These are phyloP conservation scores for Euphorbia tirucalli DNA, from an alignment of 345 rosid genomes.

Conservation along the genomic window DNA sequence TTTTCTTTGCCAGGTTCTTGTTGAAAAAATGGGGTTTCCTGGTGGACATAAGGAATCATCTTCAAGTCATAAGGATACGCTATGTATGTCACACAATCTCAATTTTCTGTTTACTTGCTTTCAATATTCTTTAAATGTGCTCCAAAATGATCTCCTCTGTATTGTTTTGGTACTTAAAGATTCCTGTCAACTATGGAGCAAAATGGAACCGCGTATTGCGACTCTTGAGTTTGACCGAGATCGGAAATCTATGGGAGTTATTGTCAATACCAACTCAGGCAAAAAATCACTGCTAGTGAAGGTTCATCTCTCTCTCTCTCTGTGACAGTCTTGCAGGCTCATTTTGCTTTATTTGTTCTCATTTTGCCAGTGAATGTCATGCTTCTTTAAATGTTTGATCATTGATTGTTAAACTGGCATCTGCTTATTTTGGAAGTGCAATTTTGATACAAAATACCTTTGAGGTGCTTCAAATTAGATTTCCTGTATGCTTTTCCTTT, in stretches of 20 bases:
- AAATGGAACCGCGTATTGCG: slow-evolving; percentile 73
- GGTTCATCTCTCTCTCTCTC: slow-evolving; percentile 33
- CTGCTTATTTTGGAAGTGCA: not conserved
- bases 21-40: slow-evolving; percentile 94
- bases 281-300: slow-evolving; percentile 76
- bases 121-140: not conserved
- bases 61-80: slow-evolving; percentile 36
- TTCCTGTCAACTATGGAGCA: slow-evolving; percentile 65
- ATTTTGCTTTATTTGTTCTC: not conserved
- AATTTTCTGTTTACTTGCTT: not conserved
- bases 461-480: not conserved
- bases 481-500: not conserved
- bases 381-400: not conserved
- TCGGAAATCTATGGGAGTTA: slow-evolving; percentile 96
- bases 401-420: not conserved
- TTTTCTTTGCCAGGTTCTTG: slow-evolving; percentile 60
- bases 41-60: slow-evolving; percentile 44
- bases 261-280: slow-evolving; percentile 74
- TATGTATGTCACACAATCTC: slow-evolving; percentile 43
- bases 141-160: not conserved
- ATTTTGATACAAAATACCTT: not conserved
- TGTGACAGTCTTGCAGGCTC: not conserved
- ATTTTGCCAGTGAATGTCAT: not conserved
- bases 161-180: slow-evolving; percentile 34
- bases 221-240: slow-evolving; percentile 94